Conservation (phyloP, 345 rosid species). For the Pelargonium nanum region DNA sequence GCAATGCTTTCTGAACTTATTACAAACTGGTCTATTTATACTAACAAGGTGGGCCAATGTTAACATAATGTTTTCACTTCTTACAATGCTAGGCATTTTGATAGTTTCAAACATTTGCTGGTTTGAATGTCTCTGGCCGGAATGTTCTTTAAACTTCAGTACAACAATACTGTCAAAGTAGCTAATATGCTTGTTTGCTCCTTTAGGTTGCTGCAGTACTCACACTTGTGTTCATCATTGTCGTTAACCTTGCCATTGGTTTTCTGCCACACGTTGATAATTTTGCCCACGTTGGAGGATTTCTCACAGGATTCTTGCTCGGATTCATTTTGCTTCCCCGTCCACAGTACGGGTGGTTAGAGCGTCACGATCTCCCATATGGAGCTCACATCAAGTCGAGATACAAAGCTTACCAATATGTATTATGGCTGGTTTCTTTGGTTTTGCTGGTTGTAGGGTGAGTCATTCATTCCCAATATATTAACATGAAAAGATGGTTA, state of each 20-base stretch:
- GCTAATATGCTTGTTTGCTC: slow-evolving; percentile 5
- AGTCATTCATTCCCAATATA: slow-evolving; percentile 4
- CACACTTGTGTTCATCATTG: slow-evolving; percentile 61
- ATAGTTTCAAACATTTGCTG: no score
- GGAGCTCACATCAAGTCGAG: slow-evolving; percentile 41
- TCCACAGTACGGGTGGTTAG: slow-evolving; percentile 72
- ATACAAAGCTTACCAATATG: slow-evolving; percentile 66
- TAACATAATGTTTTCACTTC: neutral
- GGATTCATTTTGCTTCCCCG: slow-evolving; percentile 79
- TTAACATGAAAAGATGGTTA: no score
- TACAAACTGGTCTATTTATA: slow-evolving; percentile 80
- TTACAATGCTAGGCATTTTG: no score
- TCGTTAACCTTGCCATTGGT: slow-evolving; percentile 65
- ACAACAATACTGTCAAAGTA: neutral
- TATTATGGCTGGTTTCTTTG: slow-evolving; percentile 42
- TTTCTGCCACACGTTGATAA: slow-evolving; percentile 87
- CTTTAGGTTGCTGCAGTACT: slow-evolving; percentile 68
- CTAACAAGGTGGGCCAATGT: slow-evolving; percentile 50
- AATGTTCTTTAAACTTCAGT: neutral
- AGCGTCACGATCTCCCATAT: slow-evolving; percentile 31
- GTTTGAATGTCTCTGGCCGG: no score
- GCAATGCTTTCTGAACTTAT: slow-evolving; percentile 87
- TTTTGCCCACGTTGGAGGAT: slow-evolving; percentile 88
- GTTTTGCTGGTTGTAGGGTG: slow-evolving; percentile 57
- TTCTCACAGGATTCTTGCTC: slow-evolving; percentile 71